Conservation (phyloP, 805 yeast species). For the Metschnikowia anglica region DNA sequence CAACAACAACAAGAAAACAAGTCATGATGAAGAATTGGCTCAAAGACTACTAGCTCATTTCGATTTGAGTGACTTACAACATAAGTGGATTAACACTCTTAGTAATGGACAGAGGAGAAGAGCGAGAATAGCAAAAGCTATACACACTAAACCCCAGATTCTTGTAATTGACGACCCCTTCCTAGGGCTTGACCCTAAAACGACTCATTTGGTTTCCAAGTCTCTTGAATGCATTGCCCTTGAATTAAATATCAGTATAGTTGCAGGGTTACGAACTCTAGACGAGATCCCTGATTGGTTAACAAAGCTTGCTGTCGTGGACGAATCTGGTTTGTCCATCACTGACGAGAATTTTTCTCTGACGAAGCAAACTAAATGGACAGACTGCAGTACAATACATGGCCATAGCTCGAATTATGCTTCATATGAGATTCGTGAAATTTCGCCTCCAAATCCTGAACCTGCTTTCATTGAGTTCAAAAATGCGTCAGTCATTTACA, state of each 20-base stretch:
- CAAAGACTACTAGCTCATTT: constrained; percentile 48
- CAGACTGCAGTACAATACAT: background rate
- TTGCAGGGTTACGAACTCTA: constrained; percentile 74
- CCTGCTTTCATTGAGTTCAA: constrained; percentile 47
- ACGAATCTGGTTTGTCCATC: constrained; percentile 47
- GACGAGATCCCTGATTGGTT: constrained; percentile 82
- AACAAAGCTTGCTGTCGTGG: constrained; percentile 63
- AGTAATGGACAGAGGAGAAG: constrained; percentile 94
- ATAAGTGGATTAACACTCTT: constrained; percentile 80
- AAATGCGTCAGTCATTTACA: constrained; percentile 64
- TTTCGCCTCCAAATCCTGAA: constrained; percentile 1
- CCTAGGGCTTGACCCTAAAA: constrained; percentile 81
- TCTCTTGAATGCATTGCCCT: constrained; percentile 40
- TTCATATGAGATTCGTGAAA: background rate
- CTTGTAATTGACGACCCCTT: constrained; percentile 89
- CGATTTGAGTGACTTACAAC: constrained; percentile 53
- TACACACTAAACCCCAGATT: constrained; percentile 63
- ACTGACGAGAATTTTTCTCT: constrained; percentile 44
- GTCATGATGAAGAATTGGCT: constrained; percentile 37
- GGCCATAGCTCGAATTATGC: background rate
- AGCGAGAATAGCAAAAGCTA: constrained; percentile 77
- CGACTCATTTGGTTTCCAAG: constrained; percentile 57
- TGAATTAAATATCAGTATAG: constrained; percentile 51
- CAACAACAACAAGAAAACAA: constrained; percentile 32
- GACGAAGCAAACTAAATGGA: background rate